Evolutionary conservation across 1,139 yeast species (phyloP).

Genomic region (Geotrichum cucujoidarum): DNA sequence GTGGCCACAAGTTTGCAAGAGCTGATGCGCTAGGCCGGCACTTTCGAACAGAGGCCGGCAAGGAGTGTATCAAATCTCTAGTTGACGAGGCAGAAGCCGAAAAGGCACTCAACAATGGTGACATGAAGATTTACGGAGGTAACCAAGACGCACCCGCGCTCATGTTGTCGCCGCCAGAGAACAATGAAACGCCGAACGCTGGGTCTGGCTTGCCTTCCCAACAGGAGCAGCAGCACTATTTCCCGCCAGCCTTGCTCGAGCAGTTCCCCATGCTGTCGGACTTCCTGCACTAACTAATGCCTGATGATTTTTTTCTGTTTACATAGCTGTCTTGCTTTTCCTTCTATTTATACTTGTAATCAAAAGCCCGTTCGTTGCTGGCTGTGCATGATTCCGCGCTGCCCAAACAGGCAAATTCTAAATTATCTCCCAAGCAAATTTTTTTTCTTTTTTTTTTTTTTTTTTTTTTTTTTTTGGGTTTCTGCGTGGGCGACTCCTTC

Average conservation of each 20-base stretch:
- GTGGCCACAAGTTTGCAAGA: constrained; percentile 88
- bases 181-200: constrained; percentile 23
- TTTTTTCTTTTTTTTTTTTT: not conserved
- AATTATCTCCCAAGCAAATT: not conserved
- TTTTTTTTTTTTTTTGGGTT: not conserved
- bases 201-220: too few species aligned
- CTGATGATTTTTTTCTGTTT: too few species aligned
- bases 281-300: not conserved
- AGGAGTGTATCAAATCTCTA: constrained; percentile 69
- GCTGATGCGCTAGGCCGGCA: constrained; percentile 95
- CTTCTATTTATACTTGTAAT: not conserved
- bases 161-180: constrained; percentile 26
- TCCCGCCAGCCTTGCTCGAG: constrained; percentile 12
- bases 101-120: not conserved
- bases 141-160: constrained; percentile 25
- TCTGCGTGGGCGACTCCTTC: not conserved
- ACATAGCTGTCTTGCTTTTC: not conserved
- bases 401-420: not conserved
- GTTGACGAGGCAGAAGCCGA: constrained; percentile 59
- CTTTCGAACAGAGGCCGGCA: constrained; percentile 90
- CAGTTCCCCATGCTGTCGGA: constrained; percentile 14
- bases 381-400: not conserved
- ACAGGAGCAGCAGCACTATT: constrained; percentile 2
- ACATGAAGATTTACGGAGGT: constrained; percentile 22
- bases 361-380: not conserved